Evolutionary conservation across 1,284 basidiomycete genomes (phyloP).

Genomic region (Fistulina hepatica): DNA sequence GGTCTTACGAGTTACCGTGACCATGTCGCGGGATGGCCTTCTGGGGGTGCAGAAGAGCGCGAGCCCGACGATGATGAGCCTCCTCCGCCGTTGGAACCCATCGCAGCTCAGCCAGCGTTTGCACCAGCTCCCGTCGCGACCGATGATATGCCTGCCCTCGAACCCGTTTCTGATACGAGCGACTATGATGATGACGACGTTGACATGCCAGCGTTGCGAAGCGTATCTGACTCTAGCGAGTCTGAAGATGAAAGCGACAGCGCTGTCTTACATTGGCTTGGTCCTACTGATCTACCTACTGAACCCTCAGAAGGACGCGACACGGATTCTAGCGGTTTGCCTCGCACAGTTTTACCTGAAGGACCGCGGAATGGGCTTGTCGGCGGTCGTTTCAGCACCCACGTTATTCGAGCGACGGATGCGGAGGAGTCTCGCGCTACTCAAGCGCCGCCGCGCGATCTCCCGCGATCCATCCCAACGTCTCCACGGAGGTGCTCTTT

Average conservation of each 20-base stretch:
- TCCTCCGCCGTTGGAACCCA: too few relatives aligned
- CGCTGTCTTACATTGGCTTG: constrained; percentile 12
- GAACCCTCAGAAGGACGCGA: constrained; percentile 3
- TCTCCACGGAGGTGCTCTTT: too few relatives aligned
- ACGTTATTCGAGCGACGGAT: not conserved
- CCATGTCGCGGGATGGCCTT: too few relatives aligned
- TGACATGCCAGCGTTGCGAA: constrained; percentile 23
- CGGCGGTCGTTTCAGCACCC: not conserved
- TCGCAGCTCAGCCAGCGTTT: too few relatives aligned
- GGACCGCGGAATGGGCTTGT: too few relatives aligned
- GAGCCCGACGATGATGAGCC: too few relatives aligned
- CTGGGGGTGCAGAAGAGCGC: too few relatives aligned
- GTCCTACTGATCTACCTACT: not conserved
- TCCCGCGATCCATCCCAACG: constrained; percentile 19
- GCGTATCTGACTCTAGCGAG: constrained; percentile 21
- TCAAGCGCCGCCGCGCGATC: not conserved
- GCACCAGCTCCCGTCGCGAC: too few relatives aligned
- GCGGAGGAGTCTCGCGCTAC: not conserved
- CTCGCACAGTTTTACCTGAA: too few relatives aligned
- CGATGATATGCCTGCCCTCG: too few relatives aligned
- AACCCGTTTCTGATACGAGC: too few relatives aligned
- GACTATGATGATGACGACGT: constrained; percentile 18
- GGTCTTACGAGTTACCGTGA: too few relatives aligned
- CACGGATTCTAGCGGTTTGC: constrained; percentile 6
- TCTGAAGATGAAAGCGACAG: constrained; percentile 9